Evolutionary conservation across 306 rosid genomes (phyloP).

Genomic region (Luffa aegyptiaca): DNA sequence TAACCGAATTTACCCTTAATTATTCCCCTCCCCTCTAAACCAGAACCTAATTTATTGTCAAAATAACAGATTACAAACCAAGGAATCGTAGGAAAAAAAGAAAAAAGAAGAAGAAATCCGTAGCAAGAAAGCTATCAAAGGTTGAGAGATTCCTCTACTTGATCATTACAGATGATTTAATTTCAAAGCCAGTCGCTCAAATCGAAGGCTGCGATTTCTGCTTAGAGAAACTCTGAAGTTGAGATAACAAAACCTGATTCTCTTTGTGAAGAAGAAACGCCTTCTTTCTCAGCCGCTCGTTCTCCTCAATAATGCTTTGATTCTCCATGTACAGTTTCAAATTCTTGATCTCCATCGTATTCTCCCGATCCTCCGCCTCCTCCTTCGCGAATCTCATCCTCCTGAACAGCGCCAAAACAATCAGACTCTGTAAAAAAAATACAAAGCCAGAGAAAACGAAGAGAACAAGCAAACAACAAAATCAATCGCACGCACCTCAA

Average conservation of each 20-base stretch:
- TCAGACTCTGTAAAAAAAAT: not conserved
- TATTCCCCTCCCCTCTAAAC: conserved; percentile 3
- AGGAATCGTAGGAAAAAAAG: not conserved
- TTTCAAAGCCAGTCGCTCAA: not conserved
- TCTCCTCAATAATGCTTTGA: conserved; percentile 57
- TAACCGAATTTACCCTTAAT: not conserved
- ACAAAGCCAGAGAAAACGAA: not conserved
- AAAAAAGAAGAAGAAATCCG: not conserved
- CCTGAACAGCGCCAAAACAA: not conserved
- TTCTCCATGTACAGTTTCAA: conserved; percentile 54
- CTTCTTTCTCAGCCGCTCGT: conserved; percentile 56
- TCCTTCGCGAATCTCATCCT: conserved; percentile 37
- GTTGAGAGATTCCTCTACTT: not conserved
- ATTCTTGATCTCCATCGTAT: conserved; percentile 50
- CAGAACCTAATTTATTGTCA: conserved; percentile 1
- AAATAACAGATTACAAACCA: conserved; percentile 4
- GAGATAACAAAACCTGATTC: conserved; percentile 49
- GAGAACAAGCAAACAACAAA: not conserved
- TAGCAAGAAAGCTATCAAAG: not conserved
- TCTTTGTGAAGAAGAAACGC: conserved; percentile 73
- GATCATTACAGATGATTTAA: not conserved
- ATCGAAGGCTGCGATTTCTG: not conserved
- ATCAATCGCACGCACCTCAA: conserved; percentile 29
- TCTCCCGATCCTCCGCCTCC: conserved; percentile 22
- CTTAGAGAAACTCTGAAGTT: conserved; percentile 25